These are phyloP conservation scores for Crotalaria pallida DNA, from an alignment of 306 rosid genomes.

Conservation along the genomic window DNA sequence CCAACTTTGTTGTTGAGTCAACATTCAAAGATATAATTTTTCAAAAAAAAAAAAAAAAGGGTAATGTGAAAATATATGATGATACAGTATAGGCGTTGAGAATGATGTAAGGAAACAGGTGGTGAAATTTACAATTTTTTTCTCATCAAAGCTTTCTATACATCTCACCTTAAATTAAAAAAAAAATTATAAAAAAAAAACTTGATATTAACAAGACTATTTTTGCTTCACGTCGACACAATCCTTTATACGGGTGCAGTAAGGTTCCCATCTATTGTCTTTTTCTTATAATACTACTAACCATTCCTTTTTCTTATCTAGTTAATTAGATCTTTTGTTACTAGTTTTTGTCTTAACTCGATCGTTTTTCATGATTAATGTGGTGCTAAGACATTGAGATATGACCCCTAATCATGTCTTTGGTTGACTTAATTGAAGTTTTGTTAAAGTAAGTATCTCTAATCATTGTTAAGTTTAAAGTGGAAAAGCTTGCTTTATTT, in stretches of 20 bases:
- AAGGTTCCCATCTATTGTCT: not conserved
- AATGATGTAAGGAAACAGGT: too few species aligned
- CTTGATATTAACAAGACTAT: not conserved
- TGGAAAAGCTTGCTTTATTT: not conserved
- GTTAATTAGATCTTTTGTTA: not conserved
- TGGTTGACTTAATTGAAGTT: not conserved
- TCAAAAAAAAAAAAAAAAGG: too few species aligned
- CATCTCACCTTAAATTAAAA: too few species aligned
- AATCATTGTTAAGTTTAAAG: not conserved
- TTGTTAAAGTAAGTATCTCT: not conserved
- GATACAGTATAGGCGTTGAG: too few species aligned
- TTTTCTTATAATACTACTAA: not conserved
- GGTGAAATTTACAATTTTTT: too few species aligned
- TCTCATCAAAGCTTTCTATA: not conserved
- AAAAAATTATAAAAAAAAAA: too few species aligned
- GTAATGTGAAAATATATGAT: too few species aligned
- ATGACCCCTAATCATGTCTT: not conserved
- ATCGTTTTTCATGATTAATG: not conserved
- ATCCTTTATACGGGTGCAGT: constrained; percentile 2
- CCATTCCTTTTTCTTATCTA: constrained; percentile 4
- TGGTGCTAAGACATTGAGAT: not conserved
- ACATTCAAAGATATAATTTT: too few species aligned
- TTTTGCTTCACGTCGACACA: constrained; percentile 2
- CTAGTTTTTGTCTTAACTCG: not conserved
- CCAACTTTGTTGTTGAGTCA: too few species aligned